Evolutionary conservation across 2,329 filamentous ascomycete genomes (phyloP).

Genomic region (Magnaporthiopsis poae): DNA sequence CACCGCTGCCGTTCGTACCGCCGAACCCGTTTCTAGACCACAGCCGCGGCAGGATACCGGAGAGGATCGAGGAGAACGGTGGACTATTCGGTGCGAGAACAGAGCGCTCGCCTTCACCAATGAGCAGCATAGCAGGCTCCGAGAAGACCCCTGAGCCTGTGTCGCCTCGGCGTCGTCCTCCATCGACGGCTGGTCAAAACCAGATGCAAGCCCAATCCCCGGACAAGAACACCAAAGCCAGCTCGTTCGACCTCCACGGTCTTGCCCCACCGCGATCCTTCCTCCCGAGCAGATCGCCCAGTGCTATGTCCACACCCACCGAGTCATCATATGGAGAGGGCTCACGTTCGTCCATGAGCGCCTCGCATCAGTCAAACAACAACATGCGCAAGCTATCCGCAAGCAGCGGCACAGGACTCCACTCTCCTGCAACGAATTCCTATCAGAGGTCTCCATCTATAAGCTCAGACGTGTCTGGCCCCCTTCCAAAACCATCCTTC

Average conservation of each 20-base stretch:
- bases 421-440: slow-evolving; percentile 49
- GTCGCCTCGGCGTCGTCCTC: slow-evolving; percentile 9
- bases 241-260: slow-evolving; percentile 38
- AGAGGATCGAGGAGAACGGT: slow-evolving; percentile 28
- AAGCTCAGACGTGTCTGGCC: slow-evolving; percentile 67
- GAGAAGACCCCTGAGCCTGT: slow-evolving; percentile 2
- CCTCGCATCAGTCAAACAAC: slow-evolving; percentile 48
- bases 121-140: slow-evolving; percentile 27
- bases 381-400: slow-evolving; percentile 68
- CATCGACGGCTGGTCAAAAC: not conserved
- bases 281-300: slow-evolving; percentile 45
- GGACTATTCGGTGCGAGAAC: slow-evolving; percentile 43
- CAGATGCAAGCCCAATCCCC: slow-evolving; percentile 27
- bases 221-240: slow-evolving; percentile 31
- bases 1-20: slow-evolving; percentile 33
- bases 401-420: slow-evolving; percentile 41
- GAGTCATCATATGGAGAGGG: slow-evolving; percentile 64
- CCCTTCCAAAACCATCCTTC: slow-evolving; percentile 63
- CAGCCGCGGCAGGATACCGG: slow-evolving; percentile 30
- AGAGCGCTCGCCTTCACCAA: slow-evolving; percentile 47
- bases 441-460: slow-evolving; percentile 73
- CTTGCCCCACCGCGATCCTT: slow-evolving; percentile 41
- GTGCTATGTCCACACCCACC: slow-evolving; percentile 52
- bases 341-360: slow-evolving; percentile 36
- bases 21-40: slow-evolving; percentile 29